Conservation (phyloP, 108 stramenopile genomes). For the Nitzschia sp. region DNA sequence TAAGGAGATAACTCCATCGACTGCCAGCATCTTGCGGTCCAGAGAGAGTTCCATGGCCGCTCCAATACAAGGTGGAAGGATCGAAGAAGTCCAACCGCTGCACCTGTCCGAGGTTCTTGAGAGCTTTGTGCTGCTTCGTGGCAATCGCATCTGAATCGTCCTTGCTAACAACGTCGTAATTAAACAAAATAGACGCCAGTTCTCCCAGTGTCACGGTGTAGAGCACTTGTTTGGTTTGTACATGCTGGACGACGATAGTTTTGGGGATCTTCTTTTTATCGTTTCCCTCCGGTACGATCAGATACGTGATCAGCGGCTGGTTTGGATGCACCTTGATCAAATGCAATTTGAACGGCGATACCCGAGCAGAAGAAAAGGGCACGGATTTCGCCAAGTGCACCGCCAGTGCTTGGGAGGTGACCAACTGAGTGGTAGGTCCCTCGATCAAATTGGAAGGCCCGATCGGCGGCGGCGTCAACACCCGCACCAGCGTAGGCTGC, state of each 20-base stretch:
- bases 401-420: slow-evolving; percentile 7
- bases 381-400: slow-evolving; percentile 12
- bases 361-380: slow-evolving; percentile 8
- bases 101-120: slow-evolving; percentile 37
- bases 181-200: slow-evolving; percentile 21
- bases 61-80: slow-evolving; percentile 42
- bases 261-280: slow-evolving; percentile 11
- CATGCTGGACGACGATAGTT: slow-evolving; percentile 42
- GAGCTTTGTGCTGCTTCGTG: slow-evolving; percentile 12
- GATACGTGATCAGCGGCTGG: slow-evolving; percentile 30
- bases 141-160: not conserved
- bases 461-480: slow-evolving; percentile 26
- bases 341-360: slow-evolving; percentile 4
- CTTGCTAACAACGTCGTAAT: slow-evolving; percentile 13
- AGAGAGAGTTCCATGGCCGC: slow-evolving; percentile 30
- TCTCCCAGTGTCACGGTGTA: slow-evolving; percentile 30
- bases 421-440: not conserved
- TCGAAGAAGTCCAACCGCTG: slow-evolving; percentile 41
- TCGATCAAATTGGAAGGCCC: slow-evolving; percentile 1
- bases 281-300: slow-evolving; percentile 18
- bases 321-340: slow-evolving; percentile 29
- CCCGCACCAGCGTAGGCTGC: slow-evolving; percentile 27
- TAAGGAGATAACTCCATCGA: slow-evolving; percentile 31
- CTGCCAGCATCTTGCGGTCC: not conserved
- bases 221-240: slow-evolving; percentile 19